phyloP scores from a whole-genome alignment of 1,284 basidiomycete genomes.

The Mycosarcoma mackinlayi region DNA sequence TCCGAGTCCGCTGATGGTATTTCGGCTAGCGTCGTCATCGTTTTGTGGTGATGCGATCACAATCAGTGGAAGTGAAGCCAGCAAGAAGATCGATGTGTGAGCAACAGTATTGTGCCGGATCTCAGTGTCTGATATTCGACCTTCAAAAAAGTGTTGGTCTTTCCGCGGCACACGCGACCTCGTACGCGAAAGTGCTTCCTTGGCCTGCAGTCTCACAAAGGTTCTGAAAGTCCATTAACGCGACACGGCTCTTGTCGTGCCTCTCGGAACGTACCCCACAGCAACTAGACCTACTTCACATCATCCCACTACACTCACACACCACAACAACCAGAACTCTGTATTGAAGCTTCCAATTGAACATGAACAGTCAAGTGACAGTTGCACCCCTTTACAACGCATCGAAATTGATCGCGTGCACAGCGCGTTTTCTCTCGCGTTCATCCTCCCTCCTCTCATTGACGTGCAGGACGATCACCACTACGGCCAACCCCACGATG shows the following conservation, averaged over 20 bases:
- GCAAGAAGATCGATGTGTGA: too few relatives aligned
- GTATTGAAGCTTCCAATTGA: too few relatives aligned
- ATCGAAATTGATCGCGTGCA: conserved; percentile 96
- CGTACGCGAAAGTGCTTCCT: conserved; percentile 5
- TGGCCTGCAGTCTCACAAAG: too few relatives aligned
- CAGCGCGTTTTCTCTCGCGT: conserved; percentile 82
- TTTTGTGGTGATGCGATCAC: too few relatives aligned
- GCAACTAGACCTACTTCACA: too few relatives aligned
- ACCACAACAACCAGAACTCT: too few relatives aligned
- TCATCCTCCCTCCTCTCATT: conserved; percentile 95
- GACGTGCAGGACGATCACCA: conserved; percentile 87
- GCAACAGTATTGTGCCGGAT: too few relatives aligned
- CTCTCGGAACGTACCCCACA: too few relatives aligned
- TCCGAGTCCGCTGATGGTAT: conserved; percentile 4
- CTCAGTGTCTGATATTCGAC: too few relatives aligned
- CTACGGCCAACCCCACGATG: conserved; percentile 79
- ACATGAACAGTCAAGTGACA: neutral
- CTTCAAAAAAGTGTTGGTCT: conserved; percentile 40
- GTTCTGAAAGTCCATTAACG: conserved; percentile 23
- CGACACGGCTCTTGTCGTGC: conserved; percentile 16
- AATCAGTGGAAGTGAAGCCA: too few relatives aligned
- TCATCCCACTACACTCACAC: neutral
- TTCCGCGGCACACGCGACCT: neutral
- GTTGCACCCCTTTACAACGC: conserved; percentile 76
- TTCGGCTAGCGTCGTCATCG: neutral